Conservation (phyloP, 2,329 filamentous ascomycete genomes). For the Chaetomium globosum region DNA sequence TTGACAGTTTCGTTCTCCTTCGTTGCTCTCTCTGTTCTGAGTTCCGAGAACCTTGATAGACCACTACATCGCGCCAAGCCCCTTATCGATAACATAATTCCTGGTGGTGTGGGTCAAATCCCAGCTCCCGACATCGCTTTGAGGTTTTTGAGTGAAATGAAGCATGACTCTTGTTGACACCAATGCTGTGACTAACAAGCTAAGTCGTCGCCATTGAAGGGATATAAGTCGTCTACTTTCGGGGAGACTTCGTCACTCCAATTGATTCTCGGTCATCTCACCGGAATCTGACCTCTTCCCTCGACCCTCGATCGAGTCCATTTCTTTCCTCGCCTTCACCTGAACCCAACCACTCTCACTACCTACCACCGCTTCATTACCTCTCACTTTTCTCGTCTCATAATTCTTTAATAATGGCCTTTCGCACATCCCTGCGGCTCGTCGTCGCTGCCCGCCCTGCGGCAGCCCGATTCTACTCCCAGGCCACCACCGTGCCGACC, state of each 20-base stretch:
- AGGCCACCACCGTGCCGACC: conserved; percentile 42
- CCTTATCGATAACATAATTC: conserved; percentile 21
- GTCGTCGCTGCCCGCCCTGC: conserved; percentile 31
- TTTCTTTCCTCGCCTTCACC: not conserved
- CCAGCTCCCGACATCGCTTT: conserved; percentile 23
- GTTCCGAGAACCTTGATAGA: not conserved
- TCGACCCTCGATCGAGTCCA: not conserved
- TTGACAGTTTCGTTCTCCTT: not conserved
- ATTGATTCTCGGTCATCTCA: not conserved
- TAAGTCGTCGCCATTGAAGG: not conserved
- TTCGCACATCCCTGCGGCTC: conserved; percentile 46
- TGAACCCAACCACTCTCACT: not conserved
- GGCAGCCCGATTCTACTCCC: conserved; percentile 41
- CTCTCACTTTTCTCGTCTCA: not conserved
- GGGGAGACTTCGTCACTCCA: not conserved
- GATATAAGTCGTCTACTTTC: not conserved
- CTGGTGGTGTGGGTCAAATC: conserved; percentile 17
- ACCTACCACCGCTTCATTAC: not conserved
- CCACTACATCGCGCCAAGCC: not conserved
- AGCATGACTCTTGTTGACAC: conserved; percentile 10
- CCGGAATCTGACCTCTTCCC: not conserved
- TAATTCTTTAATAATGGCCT: conserved; percentile 43
- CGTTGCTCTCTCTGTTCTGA: not conserved
- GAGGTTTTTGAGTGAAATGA: conserved; percentile 18
- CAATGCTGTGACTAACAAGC: not conserved